phyloP scores from a whole-genome alignment of 345 rosid genomes.

The Syzygium grande region DNA sequence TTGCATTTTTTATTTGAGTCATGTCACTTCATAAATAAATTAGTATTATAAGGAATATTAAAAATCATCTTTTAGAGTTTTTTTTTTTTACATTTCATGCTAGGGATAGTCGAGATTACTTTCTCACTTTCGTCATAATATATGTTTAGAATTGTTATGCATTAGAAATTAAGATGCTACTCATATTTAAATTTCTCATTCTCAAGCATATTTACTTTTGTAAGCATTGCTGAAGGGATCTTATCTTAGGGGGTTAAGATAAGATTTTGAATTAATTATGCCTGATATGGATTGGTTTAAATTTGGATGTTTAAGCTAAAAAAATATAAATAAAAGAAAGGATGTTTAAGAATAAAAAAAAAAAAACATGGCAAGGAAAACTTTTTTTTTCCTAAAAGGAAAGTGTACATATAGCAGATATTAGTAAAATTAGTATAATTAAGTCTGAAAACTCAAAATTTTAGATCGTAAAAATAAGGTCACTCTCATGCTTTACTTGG shows the following conservation, averaged over 20 bases:
- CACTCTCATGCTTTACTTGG: background rate
- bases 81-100: background rate
- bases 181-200: background rate
- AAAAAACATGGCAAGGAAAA: background rate
- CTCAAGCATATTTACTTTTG: background rate
- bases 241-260: background rate
- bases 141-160: background rate
- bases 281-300: background rate
- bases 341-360: background rate
- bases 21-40: too few relatives aligned
- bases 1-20: too few relatives aligned
- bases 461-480: accelerated
- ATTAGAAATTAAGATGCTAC: background rate
- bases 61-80: background rate
- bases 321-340: background rate
- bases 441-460: background rate
- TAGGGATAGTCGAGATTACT: background rate
- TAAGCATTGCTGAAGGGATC: background rate
- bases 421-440: too few relatives aligned
- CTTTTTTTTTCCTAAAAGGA: background rate
- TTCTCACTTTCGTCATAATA: background rate
- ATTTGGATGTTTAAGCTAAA: background rate
- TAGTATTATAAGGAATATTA: too few relatives aligned
- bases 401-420: background rate
- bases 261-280: background rate